Base-by-base conservation (phyloP, 2,329 filamentous ascomycete species). In the Elsinoe perseae region DNA sequence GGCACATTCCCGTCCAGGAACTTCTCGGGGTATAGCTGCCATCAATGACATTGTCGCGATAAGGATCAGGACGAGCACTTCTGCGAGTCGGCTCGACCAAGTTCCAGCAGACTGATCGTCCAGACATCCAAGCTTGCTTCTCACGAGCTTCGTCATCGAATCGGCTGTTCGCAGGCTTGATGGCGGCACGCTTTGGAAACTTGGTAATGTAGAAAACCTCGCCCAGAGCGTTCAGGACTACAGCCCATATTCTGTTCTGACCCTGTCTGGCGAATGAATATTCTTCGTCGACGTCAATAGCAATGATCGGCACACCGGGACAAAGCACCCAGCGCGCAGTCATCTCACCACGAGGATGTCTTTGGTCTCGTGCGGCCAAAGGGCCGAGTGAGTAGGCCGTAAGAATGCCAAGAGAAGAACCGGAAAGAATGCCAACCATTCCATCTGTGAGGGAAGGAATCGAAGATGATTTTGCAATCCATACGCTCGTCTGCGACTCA, bases 301-400 rank as follows among this genome's bases (percentile, higher is more conserved):
- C 81, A 55, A 96, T 80, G 59, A 98, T 93, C 0, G 93, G 93
- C 2, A 97, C 90, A 38, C 93, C 93, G 2, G 93, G 93, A 65
- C 89, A 90, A 10, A 97, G 76, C 8, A 89, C 84, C 92, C 92
- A 97, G 62, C 86, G 87, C 30, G 88, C 87, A 36, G 89, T 95
- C 61, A 93, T 79, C 64, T 95, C 86, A 3, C 90, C 90, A 38
- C 82, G 82, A 34, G 79, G 76, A 61, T 85, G 82, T 57, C 85
- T 80, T 55, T 82, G 77, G 53, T 82, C 75, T 52, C 85, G 81
- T 18, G 57, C 59, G 16, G 59, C 63, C 6, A 62, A 63, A 16
- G 65, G 62, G 7, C 68, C 69, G 1, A 96, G 74, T 18, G 88
- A 85, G 72, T 93, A 96, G 0, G 89, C 80, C 0, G 88, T 87